Evolutionary conservation across 495 filamentous ascomycete species (phyloP).

Genomic region (Podospora pseudocomata): DNA sequence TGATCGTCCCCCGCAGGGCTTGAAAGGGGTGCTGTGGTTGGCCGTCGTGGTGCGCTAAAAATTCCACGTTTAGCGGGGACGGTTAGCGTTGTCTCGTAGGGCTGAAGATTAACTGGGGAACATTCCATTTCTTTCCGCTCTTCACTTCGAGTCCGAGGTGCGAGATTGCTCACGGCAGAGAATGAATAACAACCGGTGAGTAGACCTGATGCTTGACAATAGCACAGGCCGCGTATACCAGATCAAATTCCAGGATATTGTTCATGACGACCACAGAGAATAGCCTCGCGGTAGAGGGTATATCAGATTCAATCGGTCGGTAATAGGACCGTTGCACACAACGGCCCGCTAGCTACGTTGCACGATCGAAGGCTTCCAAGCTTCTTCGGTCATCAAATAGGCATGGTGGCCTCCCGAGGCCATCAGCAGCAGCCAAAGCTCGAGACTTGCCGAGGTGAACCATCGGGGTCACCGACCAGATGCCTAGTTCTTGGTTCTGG

Average conservation of each 20-base stretch:
- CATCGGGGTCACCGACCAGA: not conserved
- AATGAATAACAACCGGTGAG: not conserved
- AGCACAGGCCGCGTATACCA: not conserved
- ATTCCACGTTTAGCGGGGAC: constrained; percentile 3
- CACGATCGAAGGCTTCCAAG: not conserved
- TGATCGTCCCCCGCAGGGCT: not conserved
- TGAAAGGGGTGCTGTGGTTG: constrained; percentile 2
- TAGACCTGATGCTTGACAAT: not conserved
- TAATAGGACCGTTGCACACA: constrained; percentile 1
- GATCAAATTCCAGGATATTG: not conserved
- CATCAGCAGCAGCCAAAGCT: not conserved
- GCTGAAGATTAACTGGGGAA: constrained; percentile 11
- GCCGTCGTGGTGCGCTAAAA: constrained; percentile 6
- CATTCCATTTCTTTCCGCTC: too few relatives aligned
- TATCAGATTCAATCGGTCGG: not conserved
- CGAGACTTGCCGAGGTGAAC: not conserved
- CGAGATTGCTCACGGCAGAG: not conserved
- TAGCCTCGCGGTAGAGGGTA: not conserved
- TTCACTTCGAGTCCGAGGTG: not conserved
- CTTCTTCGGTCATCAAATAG: constrained; percentile 3
- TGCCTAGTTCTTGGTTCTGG: not conserved
- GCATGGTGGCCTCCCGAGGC: not conserved
- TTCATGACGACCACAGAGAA: not conserved
- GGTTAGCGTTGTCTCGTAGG: constrained; percentile 9
- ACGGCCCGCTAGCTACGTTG: constrained; percentile 2